Evolutionary conservation across 805 yeast genomes (phyloP), one percentile per base, ranked within the genome.

Genomic region (Torulaspora gathmanii): DNA sequence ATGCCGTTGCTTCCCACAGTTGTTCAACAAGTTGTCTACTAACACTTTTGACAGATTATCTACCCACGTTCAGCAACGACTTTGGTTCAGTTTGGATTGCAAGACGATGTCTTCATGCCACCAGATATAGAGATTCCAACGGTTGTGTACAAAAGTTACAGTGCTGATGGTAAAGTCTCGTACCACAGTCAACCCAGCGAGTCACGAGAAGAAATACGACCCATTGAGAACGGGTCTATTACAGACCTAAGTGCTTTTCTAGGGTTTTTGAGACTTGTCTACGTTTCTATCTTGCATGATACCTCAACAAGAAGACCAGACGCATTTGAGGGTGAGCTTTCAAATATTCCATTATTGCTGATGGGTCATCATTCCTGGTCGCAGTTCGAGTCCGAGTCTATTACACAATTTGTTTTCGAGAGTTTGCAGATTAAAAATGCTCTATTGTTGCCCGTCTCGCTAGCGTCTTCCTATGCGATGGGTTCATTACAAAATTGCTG

Each of bases 81-180:
- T 0, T 69, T 83, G 43, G 86, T 86, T 23, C 85, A 84, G 53
- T 81, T 86, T 61, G 96, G 96, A 2, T 70, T 90, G 22, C 71
- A 74, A 22, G 95, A 84, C 54, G 67, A 61, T 31, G 56, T 60
- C 1, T 73, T 86, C 50, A 68, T 84, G 7, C 87, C 93, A 1
- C 95, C 97, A 1, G 77, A 80, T 20, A 77, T 76, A 51, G 78
- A 79, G 45, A 71, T 89, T 23, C 95, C 96, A n/a, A 81, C 96
- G 0, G 71, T 72, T 30, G 95, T 91, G 7, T 85, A 78, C 61
- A 70, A 68, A 41, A 71, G 73, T 50, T 45, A 44, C 5, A 45
- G 43, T n/a, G 59, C 69, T 9, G 57, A 61, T 9, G 59, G 63
- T 23, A 45, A 66, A 58, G 51, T 63, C 52, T 56, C 69, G 50